These are phyloP conservation scores for Achaetomiella virescens DNA, from an alignment of 495 filamentous ascomycete species.

Conservation along the genomic window DNA sequence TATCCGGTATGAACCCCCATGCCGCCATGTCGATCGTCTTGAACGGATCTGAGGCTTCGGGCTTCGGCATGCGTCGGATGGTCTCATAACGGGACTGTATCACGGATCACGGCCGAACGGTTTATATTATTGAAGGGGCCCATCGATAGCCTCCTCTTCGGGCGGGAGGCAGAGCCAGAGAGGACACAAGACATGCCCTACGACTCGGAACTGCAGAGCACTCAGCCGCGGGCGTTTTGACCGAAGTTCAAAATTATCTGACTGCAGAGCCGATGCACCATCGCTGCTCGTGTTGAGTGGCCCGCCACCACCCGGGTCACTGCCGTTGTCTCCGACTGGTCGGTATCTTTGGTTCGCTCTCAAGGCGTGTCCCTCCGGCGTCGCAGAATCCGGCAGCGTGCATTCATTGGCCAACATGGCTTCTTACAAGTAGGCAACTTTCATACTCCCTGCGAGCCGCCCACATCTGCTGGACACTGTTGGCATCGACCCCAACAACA, in stretches of 20 bases:
- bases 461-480: too few species aligned
- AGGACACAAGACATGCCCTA: background rate
- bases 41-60: background rate
- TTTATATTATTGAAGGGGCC: too few species aligned
- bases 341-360: background rate
- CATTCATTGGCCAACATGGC: too few species aligned
- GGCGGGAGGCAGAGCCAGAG: background rate
- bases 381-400: too few species aligned
- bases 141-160: background rate
- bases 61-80: background rate
- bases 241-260: background rate
- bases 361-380: background rate
- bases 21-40: background rate
- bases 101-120: background rate
- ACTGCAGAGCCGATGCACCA: background rate
- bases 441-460: too few species aligned
- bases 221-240: background rate
- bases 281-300: background rate
- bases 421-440: too few species aligned
- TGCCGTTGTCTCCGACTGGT: background rate
- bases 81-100: background rate
- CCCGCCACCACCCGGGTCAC: background rate
- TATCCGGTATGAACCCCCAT: background rate
- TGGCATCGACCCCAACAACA: too few species aligned
- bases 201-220: background rate